Evolutionary conservation across 1,139 yeast species (phyloP).

Genomic region (Blastobotrys persicus): DNA sequence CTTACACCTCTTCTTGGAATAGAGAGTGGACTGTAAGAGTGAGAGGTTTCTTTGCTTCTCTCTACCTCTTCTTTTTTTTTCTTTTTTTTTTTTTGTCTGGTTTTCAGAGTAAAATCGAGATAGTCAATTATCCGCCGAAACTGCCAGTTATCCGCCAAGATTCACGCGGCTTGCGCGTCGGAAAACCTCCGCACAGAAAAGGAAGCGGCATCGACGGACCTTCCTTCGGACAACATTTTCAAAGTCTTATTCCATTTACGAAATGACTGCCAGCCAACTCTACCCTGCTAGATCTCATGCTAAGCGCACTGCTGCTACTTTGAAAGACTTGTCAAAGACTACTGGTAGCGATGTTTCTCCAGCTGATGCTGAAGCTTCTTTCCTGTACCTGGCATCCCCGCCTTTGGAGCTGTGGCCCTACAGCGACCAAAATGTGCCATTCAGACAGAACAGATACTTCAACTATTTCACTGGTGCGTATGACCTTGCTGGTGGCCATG

Average conservation of each 20-base stretch:
- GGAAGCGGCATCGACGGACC: background rate
- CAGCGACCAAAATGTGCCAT: slow-evolving; percentile 74
- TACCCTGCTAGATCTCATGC: slow-evolving; percentile 63
- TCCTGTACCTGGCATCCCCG: slow-evolving; percentile 68
- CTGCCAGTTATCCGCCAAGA: background rate
- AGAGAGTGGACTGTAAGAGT: no score
- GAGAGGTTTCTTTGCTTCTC: no score
- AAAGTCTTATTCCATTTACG: background rate
- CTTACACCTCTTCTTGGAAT: no score
- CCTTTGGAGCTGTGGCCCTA: slow-evolving; percentile 61
- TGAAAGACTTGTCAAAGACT: slow-evolving; percentile 28
- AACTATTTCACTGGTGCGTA: slow-evolving; percentile 78
- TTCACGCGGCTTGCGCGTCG: background rate
- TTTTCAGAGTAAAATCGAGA: no score
- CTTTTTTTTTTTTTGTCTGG: no score
- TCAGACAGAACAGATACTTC: slow-evolving; percentile 89
- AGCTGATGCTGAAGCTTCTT: slow-evolving; percentile 25
- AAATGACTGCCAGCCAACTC: slow-evolving; percentile 11
- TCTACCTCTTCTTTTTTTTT: no score
- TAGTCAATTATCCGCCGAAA: background rate
- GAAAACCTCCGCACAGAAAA: background rate
- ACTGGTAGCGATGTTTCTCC: slow-evolving; percentile 24
- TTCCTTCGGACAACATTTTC: background rate
- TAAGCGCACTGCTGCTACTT: slow-evolving; percentile 41
- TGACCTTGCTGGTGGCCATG: slow-evolving; percentile 71